Evolutionary conservation across 768 basidiomycete species (phyloP).

Genomic region (Astraeus odoratus): DNA sequence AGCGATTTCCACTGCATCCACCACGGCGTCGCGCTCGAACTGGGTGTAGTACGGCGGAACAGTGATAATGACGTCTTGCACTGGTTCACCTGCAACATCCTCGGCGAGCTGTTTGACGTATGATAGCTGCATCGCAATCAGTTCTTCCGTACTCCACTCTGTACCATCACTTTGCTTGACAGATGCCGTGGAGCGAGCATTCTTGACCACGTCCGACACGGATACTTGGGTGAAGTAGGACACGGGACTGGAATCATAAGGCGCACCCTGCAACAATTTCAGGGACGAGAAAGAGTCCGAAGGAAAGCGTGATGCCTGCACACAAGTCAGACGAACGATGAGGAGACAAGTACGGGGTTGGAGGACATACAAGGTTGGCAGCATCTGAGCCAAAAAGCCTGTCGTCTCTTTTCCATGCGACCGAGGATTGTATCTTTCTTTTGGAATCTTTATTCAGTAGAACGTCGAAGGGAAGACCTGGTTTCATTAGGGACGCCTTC

Average conservation of each 20-base stretch:
- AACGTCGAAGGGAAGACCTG: slow-evolving; percentile 92
- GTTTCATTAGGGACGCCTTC: slow-evolving; percentile 93
- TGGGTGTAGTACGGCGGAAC: slow-evolving; percentile 89
- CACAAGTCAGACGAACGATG: slow-evolving; percentile 1
- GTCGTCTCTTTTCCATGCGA: slow-evolving; percentile 90
- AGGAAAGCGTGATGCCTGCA: slow-evolving; percentile 88
- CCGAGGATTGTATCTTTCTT: slow-evolving; percentile 84
- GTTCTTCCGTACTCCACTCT: slow-evolving; percentile 82
- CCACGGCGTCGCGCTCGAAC: slow-evolving; percentile 84
- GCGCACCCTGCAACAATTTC: slow-evolving; percentile 76
- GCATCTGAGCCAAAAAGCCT: slow-evolving; percentile 88
- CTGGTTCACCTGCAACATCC: slow-evolving; percentile 61
- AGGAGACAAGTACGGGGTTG: not conserved
- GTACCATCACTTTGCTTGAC: slow-evolving; percentile 55
- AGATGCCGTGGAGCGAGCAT: slow-evolving; percentile 53
- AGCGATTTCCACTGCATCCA: slow-evolving; percentile 88
- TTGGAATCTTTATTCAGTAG: slow-evolving; percentile 96
- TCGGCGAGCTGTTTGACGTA: slow-evolving; percentile 90
- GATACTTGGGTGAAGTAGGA: slow-evolving; percentile 55
- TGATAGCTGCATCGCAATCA: slow-evolving; percentile 88
- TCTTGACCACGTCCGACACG: slow-evolving; percentile 44
- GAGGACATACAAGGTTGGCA: slow-evolving; percentile 66
- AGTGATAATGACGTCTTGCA: slow-evolving; percentile 80
- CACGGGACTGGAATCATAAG: slow-evolving; percentile 49
- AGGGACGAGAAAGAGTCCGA: slow-evolving; percentile 78